Percentiles rank a stretch among this genome's conserved stretches.
These are phyloP conservation scores for Phaeodactylum tricornutum DNA, from an alignment of 108 stramenopile genomes.

Conservation along the genomic window DNA sequence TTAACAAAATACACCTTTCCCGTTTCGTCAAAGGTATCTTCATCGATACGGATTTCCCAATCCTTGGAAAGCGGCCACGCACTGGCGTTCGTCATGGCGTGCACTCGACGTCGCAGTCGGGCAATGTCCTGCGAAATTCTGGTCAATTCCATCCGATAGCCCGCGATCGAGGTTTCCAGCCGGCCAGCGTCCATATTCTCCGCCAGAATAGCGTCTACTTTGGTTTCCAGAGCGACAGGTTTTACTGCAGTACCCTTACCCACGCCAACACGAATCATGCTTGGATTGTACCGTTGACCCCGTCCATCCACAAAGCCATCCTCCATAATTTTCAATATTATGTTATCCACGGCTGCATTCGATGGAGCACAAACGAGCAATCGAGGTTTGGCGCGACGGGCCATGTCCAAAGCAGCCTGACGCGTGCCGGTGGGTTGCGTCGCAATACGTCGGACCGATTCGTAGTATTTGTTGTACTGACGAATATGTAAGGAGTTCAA, in stretches of 20 bases:
- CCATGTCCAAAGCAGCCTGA: constrained; percentile 40
- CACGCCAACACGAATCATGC: constrained; percentile 84
- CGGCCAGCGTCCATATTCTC: constrained; percentile 42
- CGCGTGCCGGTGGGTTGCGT: constrained; percentile 26
- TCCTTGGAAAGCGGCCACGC: constrained; percentile 65
- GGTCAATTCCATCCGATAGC: constrained; percentile 52
- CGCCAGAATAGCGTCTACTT: constrained; percentile 53
- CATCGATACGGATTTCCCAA: constrained; percentile 91
- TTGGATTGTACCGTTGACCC: constrained; percentile 84
- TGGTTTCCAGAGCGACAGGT: constrained; percentile 63
- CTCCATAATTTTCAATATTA: constrained; percentile 87
- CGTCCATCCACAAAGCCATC: constrained; percentile 91
- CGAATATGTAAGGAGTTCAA: constrained; percentile 90
- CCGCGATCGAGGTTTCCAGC: constrained; percentile 52
- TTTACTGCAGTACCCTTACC: constrained; percentile 56
- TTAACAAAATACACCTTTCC: constrained; percentile 75
- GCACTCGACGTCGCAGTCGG: constrained; percentile 44
- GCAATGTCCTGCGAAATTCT: constrained; percentile 45
- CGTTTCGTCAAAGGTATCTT: constrained; percentile 35
- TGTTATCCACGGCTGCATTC: constrained; percentile 97
- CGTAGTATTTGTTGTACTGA: constrained; percentile 83
- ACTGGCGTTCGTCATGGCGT: constrained; percentile 53
- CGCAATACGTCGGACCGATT: constrained; percentile 58
- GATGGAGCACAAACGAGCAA: constrained; percentile 92
- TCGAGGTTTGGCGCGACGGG: constrained; percentile 57